These are phyloP conservation scores for Diaporthe eres DNA, from an alignment of 2,329 filamentous ascomycete genomes.

Conservation along the genomic window DNA sequence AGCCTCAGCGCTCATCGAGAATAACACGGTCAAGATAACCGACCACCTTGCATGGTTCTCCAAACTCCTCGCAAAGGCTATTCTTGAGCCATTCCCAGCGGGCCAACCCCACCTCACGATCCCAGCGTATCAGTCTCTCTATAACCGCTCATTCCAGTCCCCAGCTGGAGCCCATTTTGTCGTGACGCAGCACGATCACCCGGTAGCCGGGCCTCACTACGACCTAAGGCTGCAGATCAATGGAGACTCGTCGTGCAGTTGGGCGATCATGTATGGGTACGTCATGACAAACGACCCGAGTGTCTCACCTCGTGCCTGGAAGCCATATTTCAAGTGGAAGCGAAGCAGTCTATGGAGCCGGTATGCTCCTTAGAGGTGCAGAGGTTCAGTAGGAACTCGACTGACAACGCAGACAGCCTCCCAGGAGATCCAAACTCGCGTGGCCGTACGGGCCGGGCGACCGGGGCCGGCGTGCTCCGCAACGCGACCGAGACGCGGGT, in stretches of 20 bases:
- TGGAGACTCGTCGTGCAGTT: conserved; percentile 74
- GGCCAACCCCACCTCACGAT: conserved; percentile 53
- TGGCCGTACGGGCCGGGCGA: conserved; percentile 21
- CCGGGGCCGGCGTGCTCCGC: conserved; percentile 60
- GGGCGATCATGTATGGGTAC: conserved; percentile 71
- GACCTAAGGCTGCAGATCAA: conserved; percentile 80
- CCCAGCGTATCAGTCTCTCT: conserved; percentile 54
- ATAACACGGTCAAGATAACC: conserved; percentile 53
- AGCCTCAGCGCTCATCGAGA: conserved; percentile 56
- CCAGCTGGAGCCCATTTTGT: conserved; percentile 70
- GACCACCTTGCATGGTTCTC: conserved; percentile 59
- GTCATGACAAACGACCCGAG: background rate
- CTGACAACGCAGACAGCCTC: conserved; percentile 50
- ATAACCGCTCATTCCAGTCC: conserved; percentile 51
- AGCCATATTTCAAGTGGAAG: background rate
- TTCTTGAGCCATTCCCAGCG: conserved; percentile 44
- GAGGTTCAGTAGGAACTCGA: background rate
- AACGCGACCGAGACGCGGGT: conserved; percentile 75
- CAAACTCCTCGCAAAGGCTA: conserved; percentile 49
- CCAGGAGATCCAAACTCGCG: conserved; percentile 70
- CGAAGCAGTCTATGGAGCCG: background rate
- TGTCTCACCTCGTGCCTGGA: background rate
- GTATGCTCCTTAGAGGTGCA: background rate
- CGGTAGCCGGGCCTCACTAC: conserved; percentile 77
- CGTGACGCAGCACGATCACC: conserved; percentile 81